Evolutionary conservation across 306 rosid species (phyloP).

Genomic region (Begonia masoniana): DNA sequence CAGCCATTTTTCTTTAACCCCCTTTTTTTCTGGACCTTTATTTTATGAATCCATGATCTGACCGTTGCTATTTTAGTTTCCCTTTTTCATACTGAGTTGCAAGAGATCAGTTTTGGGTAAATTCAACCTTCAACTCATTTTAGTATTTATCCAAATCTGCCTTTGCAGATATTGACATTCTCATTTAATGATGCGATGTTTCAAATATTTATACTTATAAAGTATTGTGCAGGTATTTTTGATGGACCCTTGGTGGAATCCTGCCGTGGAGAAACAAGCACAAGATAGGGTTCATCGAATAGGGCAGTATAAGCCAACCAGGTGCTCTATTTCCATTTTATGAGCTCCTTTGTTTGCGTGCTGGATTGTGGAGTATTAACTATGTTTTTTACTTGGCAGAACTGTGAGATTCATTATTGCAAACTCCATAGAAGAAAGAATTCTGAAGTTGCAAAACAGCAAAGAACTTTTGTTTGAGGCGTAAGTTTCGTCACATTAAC

Average conservation of each 20-base stretch:
- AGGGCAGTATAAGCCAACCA: conserved; percentile 88
- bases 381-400: conserved; percentile 21
- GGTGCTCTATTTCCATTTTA: conserved; percentile 25
- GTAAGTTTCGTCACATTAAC: conserved; percentile 23
- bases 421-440: conserved; percentile 86
- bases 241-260: conserved; percentile 99
- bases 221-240: conserved; percentile 47
- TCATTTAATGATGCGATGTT: too few relatives aligned
- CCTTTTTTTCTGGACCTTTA: too few relatives aligned
- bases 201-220: too few relatives aligned
- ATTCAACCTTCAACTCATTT: too few relatives aligned
- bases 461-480: conserved; percentile 91
- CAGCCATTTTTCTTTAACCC: too few relatives aligned
- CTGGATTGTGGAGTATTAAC: background rate
- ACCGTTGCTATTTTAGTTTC: too few relatives aligned
- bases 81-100: too few relatives aligned
- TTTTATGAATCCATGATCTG: too few relatives aligned
- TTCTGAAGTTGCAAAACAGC: conserved; percentile 80
- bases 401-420: conserved; percentile 75
- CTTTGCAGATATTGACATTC: too few relatives aligned
- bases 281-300: conserved; percentile 92
- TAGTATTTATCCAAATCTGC: too few relatives aligned
- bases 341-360: background rate
- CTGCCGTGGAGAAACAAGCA: conserved; percentile 90
- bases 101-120: too few relatives aligned